Conservation (phyloP, 208 protist species). For the Blastocrithidia nonstop region DNA sequence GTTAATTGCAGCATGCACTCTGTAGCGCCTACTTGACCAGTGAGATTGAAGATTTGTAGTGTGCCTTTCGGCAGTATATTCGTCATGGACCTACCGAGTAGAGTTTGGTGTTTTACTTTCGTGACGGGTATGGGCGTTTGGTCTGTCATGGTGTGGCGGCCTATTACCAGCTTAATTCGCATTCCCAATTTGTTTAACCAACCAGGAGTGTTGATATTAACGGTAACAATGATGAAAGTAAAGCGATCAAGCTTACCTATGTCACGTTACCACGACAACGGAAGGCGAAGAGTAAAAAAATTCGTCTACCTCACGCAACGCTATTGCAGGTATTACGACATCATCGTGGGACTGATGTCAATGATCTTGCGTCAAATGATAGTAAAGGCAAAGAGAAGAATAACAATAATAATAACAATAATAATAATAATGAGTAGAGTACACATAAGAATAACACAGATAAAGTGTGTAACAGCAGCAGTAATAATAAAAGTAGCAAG, state of each 20-base stretch:
- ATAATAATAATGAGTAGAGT: background rate
- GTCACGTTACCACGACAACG: conserved; percentile 28
- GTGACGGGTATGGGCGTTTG: conserved; percentile 73
- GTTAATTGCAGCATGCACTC: conserved; percentile 68
- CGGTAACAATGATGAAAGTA: conserved; percentile 12
- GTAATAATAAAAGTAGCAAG: no score
- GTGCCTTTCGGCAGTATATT: conserved; percentile 39
- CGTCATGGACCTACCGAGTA: conserved; percentile 10
- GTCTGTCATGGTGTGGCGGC: conserved; percentile 74
- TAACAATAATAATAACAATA: no score
- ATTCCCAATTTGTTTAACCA: conserved; percentile 20
- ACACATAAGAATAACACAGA: background rate
- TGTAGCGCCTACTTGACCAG: conserved; percentile 56
- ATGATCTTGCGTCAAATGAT: background rate
- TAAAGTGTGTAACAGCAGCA: conserved; percentile 1
- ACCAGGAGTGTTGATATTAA: no score
- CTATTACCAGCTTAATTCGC: conserved; percentile 63
- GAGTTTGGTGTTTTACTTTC: conserved; percentile 50
- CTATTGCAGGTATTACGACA: conserved; percentile 39
- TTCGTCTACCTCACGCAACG: conserved; percentile 27
- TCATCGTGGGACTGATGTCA: conserved; percentile 27
- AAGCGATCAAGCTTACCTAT: conserved; percentile 60
- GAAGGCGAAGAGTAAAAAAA: conserved; percentile 17
- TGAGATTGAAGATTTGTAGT: conserved; percentile 72
- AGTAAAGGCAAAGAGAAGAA: background rate